Evolutionary conservation across 306 rosid genomes (phyloP).

Genomic region (Geum urbanum): DNA sequence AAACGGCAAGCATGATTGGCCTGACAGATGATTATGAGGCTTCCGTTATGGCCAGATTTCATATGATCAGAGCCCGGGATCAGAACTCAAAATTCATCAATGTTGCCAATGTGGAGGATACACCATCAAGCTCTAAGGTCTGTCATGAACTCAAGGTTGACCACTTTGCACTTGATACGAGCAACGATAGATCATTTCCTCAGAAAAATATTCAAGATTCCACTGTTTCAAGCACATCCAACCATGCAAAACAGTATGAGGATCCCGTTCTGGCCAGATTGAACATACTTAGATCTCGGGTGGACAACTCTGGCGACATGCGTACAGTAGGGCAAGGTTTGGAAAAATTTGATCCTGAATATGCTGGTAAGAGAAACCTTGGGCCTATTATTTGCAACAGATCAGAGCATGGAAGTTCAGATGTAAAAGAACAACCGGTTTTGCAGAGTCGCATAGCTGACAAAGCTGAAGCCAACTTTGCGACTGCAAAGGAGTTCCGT

Average conservation of each 20-base stretch:
- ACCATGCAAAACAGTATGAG: conserved; percentile 30
- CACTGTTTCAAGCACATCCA: conserved; percentile 25
- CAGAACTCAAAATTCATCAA: conserved; percentile 25
- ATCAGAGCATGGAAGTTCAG: conserved; percentile 30
- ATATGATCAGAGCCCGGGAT: conserved; percentile 35
- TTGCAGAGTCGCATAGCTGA: conserved; percentile 26
- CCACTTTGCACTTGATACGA: conserved; percentile 8
- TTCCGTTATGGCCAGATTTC: conserved; percentile 58
- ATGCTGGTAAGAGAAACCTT: conserved; percentile 29
- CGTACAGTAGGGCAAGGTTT: conserved; percentile 26
- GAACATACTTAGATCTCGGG: conserved; percentile 40
- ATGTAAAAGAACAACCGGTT: conserved; percentile 20
- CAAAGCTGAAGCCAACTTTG: conserved; percentile 22
- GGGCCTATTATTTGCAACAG: conserved; percentile 29
- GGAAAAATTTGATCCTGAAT: conserved; percentile 25
- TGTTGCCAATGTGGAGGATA: conserved; percentile 7
- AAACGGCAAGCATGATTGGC: conserved; percentile 24
- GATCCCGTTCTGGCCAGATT: conserved; percentile 56
- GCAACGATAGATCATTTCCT: conserved; percentile 18
- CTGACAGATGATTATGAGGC: conserved; percentile 40
- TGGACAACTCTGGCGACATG: conserved; percentile 27
- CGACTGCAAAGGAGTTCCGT: conserved; percentile 27
- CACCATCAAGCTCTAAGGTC: conserved; percentile 4
- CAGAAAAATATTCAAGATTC: conserved; percentile 24
- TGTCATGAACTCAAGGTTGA: conserved; percentile 1